Evolutionary conservation across 2,329 filamentous ascomycete species (phyloP).

Genomic region (Tolypocladium paradoxum): DNA sequence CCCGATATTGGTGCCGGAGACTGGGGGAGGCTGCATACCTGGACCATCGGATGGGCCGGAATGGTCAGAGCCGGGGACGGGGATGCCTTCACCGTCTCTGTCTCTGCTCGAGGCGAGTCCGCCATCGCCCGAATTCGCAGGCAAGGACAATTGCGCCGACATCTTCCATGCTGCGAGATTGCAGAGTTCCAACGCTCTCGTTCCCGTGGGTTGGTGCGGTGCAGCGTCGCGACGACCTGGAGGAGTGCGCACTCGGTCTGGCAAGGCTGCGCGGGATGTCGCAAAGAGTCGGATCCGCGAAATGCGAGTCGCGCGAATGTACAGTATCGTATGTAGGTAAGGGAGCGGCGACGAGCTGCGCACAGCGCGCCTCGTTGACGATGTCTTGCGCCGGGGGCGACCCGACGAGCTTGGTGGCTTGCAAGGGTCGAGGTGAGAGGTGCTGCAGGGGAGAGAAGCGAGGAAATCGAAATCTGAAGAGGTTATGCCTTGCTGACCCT

Average conservation of each 20-base stretch:
- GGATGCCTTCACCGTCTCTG: slow-evolving; percentile 13
- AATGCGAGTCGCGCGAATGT: neutral
- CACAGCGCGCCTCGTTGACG: neutral
- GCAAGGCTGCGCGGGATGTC: neutral
- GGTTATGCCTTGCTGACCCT: neutral
- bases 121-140: slow-evolving; percentile 15
- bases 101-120: slow-evolving; percentile 14
- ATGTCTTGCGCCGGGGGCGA: neutral
- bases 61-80: slow-evolving; percentile 13
- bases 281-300: neutral
- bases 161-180: slow-evolving; percentile 25
- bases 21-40: slow-evolving; percentile 13
- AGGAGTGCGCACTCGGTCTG: neutral
- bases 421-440: neutral
- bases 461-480: neutral
- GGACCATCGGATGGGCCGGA: slow-evolving; percentile 17
- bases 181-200: slow-evolving; percentile 7
- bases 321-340: neutral
- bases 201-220: neutral
- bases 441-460: neutral
- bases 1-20: neutral
- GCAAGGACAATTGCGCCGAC: slow-evolving; percentile 18
- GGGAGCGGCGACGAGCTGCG: neutral
- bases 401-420: neutral
- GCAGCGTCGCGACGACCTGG: neutral